Evolutionary conservation across 208 protist species (phyloP).

Genomic region (Leishmania braziliensis): DNA sequence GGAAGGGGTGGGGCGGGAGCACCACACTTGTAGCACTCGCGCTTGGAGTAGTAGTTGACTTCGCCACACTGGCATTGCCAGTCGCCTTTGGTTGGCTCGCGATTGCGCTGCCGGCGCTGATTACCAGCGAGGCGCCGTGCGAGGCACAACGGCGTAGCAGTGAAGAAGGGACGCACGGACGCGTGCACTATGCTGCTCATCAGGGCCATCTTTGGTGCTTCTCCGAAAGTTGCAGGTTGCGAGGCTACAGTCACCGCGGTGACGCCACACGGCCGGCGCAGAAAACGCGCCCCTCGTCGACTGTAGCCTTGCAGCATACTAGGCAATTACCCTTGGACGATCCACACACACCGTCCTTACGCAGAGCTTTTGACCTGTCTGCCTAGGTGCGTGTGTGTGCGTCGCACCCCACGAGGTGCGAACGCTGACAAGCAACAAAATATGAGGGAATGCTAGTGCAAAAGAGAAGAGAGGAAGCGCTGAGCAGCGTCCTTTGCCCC

Average conservation of each 20-base stretch:
- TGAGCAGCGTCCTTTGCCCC: not conserved
- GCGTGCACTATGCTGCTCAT: not conserved
- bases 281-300: not conserved
- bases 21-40: slow-evolving; percentile 92
- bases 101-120: slow-evolving; percentile 37
- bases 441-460: not conserved
- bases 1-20: slow-evolving; percentile 87
- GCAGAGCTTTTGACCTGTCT: not conserved
- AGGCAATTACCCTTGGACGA: not conserved
- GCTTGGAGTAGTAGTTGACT: slow-evolving; percentile 84
- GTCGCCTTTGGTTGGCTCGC: slow-evolving; percentile 79
- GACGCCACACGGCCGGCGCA: not conserved
- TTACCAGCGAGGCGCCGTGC: slow-evolving; percentile 58
- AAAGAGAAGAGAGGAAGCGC: not conserved
- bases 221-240: not conserved
- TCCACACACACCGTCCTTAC: not conserved
- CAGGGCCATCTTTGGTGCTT: not conserved
- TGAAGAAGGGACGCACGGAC: slow-evolving; percentile 6
- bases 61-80: slow-evolving; percentile 91
- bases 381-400: not conserved
- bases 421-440: not conserved
- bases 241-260: not conserved
- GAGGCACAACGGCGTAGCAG: slow-evolving; percentile 13
- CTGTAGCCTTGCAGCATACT: slow-evolving; percentile 1
- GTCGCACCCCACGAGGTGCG: not conserved